Percentiles rank a stretch among this genome's conserved stretches.
phyloP scores from a whole-genome alignment of 306 rosid species.

The Calophaca sinica region DNA sequence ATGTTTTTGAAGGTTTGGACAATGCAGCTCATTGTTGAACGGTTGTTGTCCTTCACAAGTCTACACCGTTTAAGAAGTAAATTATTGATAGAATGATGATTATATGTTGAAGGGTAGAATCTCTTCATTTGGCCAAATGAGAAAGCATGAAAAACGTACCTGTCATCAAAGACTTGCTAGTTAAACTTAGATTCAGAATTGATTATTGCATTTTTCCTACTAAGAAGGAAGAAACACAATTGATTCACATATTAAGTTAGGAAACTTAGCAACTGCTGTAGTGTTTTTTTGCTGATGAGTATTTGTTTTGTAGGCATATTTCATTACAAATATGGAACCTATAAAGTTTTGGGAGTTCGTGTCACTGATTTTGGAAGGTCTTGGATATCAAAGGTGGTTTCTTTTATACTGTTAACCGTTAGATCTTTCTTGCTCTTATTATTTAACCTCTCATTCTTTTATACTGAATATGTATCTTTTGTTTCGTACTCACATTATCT shows the following conservation, averaged over 20 bases:
- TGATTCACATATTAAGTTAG: conserved; percentile 27
- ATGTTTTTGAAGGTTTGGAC: conserved; percentile 4
- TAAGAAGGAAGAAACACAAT: not conserved
- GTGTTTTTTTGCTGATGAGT: conserved; percentile 36
- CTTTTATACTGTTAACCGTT: conserved; percentile 14
- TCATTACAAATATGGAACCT: conserved; percentile 91
- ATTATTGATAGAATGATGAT: conserved; percentile 31
- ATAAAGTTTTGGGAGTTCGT: conserved; percentile 95
- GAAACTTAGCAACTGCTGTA: conserved; percentile 23
- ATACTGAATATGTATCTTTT: too few relatives aligned
- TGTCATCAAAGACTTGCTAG: conserved; percentile 11
- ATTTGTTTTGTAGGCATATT: conserved; percentile 82
- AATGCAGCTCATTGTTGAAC: conserved; percentile 5
- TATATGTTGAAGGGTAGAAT: conserved; percentile 33
- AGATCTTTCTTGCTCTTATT: conserved; percentile 34
- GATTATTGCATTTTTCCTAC: conserved; percentile 30
- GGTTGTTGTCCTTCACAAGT: conserved; percentile 16
- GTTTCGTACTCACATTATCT: too few relatives aligned
- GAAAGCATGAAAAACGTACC: conserved; percentile 32
- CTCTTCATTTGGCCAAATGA: conserved; percentile 25
- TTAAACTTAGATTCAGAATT: conserved; percentile 11
- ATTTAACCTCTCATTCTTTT: conserved; percentile 2
- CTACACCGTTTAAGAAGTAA: conserved; percentile 26
- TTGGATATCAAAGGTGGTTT: conserved; percentile 86
- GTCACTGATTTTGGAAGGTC: conserved; percentile 82